Base-by-base conservation (phyloP, 768 basidiomycete species). In the Paxillus ammoniavirescens region DNA sequence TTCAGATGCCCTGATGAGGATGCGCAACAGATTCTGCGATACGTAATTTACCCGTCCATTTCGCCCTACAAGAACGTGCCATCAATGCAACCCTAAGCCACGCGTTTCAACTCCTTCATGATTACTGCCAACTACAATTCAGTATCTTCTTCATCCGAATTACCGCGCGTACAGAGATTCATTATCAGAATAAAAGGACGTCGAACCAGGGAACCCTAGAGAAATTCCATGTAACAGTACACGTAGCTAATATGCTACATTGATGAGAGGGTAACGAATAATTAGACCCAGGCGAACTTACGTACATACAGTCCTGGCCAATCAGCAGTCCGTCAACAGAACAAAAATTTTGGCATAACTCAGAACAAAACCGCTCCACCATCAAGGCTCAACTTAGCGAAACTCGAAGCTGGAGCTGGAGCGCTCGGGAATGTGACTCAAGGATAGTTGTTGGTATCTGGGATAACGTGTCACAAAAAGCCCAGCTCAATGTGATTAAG, bases 401-500 rank as follows among this genome's bases (percentile, higher is more conserved):
- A 96, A 89, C 75, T 96, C 93, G 62, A 95, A 93, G 61, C 82
- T 84, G 28, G 89, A 84, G 64, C 79, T 88, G 52, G 82, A 82
- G 38, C 77, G 74, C 65, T 90, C 85, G 14, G 87, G 86, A 42
- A 91, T 80, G 63, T 96, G 91, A 33, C 77, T 77, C 54, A 97
- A 78, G 5, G 89, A 89, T 48, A 97, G 67, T 63, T 96, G 91
- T 70, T 97, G 93, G 73, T 95, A 96, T 61, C 91, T 92, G 65
- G 49, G 41, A 50, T 53, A 42, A 28, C 33, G 55, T 35, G 38
- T 47, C 21, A 47, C 31, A 46, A 53, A 56, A 23, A 30, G 49
- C 8, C 62, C 46, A 57, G 49, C 18, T 26, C 47, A 57, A 23
- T 21, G 45, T 28, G 26, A 45, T n/a, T 44, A 50, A 56, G 31